Evolutionary conservation across 768 basidiomycete genomes (phyloP).

Genomic region (Rossbeevera mucosa): DNA sequence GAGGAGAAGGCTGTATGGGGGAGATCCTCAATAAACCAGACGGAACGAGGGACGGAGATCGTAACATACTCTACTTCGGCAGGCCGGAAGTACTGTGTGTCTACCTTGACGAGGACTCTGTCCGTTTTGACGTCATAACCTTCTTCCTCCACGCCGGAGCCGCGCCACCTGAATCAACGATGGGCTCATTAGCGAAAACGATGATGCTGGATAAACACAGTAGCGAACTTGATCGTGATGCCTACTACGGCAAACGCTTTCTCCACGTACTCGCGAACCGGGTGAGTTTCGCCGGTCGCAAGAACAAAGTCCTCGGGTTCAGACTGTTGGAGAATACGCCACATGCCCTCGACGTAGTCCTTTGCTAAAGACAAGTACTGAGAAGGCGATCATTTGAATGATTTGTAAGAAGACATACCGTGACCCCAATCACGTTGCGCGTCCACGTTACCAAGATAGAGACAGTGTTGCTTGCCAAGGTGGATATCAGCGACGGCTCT

Average conservation of each 20-base stretch:
- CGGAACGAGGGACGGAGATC: not conserved
- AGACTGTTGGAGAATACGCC: slow-evolving; percentile 91
- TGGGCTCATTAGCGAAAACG: slow-evolving; percentile 2
- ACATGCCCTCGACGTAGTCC: slow-evolving; percentile 97
- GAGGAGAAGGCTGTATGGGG: slow-evolving; percentile 57
- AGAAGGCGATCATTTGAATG: not conserved
- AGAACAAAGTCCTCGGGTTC: slow-evolving; percentile 86
- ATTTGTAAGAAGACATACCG: slow-evolving; percentile 44
- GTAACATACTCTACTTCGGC: slow-evolving; percentile 86
- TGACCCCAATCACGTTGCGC: slow-evolving; percentile 98
- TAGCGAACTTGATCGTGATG: slow-evolving; percentile 57
- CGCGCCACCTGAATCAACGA: slow-evolving; percentile 59
- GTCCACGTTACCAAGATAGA: slow-evolving; percentile 94
- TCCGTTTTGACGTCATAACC: slow-evolving; percentile 68
- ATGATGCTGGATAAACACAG: not conserved
- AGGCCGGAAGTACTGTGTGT: slow-evolving; percentile 88
- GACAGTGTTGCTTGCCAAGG: slow-evolving; percentile 80
- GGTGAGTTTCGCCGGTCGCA: slow-evolving; percentile 94
- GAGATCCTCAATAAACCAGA: not conserved
- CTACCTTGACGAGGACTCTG: slow-evolving; percentile 76
- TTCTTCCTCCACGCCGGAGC: slow-evolving; percentile 70
- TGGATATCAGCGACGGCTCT: slow-evolving; percentile 90
- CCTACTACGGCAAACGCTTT: slow-evolving; percentile 73
- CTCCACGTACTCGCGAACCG: slow-evolving; percentile 89
- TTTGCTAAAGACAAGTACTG: slow-evolving; percentile 45